A percentile compares a stretch with the other conserved stretches of the same genome.
These are phyloP conservation scores for Lenzites betulinus DNA, from an alignment of 768 basidiomycete genomes.

Conservation along the genomic window DNA sequence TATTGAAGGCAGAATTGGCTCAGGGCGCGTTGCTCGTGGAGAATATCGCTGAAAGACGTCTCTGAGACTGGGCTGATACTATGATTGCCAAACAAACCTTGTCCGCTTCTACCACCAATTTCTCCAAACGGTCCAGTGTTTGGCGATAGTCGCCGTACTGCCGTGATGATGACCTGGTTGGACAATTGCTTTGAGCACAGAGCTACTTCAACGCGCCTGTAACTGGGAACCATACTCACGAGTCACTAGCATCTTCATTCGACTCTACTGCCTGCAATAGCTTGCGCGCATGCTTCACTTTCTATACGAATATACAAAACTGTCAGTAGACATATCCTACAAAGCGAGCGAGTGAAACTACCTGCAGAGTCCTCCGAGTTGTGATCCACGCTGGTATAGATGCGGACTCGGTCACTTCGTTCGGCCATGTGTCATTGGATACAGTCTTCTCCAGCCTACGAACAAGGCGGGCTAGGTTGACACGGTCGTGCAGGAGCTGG, in stretches of 20 bases:
- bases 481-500: conserved; percentile 54
- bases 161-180: conserved; percentile 4
- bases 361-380: conserved; percentile 58
- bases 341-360: conserved; percentile 20
- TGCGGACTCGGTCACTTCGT: conserved; percentile 25
- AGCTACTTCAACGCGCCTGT: neutral
- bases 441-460: conserved; percentile 60
- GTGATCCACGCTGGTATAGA: conserved; percentile 48
- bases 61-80: neutral
- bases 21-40: conserved; percentile 42
- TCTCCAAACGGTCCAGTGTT: conserved; percentile 59
- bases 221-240: conserved; percentile 11
- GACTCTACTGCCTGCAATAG: conserved; percentile 61
- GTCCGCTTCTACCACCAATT: conserved; percentile 51
- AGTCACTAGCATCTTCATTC: conserved; percentile 38
- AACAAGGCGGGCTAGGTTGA: conserved; percentile 66
- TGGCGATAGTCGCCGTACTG: conserved; percentile 46
- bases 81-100: conserved; percentile 42
- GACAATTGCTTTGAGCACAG: neutral
- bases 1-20: conserved; percentile 55
- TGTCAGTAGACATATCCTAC: no score
- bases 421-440: conserved; percentile 38
- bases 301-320: conserved; percentile 25
- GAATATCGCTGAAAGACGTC: conserved; percentile 40
- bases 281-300: conserved; percentile 55